A percentile compares a stretch with the other conserved stretches of the same genome.
phyloP scores from a whole-genome alignment of 192 early-diverging fungal species.

The Kappamyces sp. region DNA sequence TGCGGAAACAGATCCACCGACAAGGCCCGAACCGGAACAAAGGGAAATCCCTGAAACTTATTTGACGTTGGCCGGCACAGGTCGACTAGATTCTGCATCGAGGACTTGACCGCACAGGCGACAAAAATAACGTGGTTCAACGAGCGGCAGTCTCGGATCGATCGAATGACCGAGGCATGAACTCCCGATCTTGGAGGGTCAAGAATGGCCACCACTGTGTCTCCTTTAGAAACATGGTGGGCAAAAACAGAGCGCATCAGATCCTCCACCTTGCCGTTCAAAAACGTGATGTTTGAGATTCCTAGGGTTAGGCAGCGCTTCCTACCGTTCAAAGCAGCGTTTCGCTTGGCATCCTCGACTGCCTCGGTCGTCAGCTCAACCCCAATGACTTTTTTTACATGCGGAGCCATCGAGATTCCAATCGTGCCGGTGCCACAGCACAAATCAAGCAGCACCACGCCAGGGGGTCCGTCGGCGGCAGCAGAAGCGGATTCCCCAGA shows the following conservation, averaged over 20 bases:
- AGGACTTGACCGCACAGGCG: constrained; percentile 58
- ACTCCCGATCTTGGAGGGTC: constrained; percentile 70
- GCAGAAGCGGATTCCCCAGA: constrained; percentile 5
- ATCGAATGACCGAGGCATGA: constrained; percentile 53
- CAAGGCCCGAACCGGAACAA: constrained; percentile 51
- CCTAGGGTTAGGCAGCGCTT: constrained; percentile 6
- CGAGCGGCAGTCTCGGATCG: constrained; percentile 48
- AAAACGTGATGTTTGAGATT: constrained; percentile 55
- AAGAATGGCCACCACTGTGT: constrained; percentile 63
- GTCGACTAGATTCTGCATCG: constrained; percentile 57
- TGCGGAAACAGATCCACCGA: constrained; percentile 77
- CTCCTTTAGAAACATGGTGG: constrained; percentile 31
- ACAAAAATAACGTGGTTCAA: constrained; percentile 62
- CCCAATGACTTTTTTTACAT: constrained; percentile 65
- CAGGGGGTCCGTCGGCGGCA: constrained; percentile 14
- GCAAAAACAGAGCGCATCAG: constrained; percentile 31
- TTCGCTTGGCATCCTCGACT: constrained; percentile 66
- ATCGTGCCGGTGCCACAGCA: constrained; percentile 87
- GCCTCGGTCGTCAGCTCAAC: constrained; percentile 64
- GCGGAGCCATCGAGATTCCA: constrained; percentile 65
- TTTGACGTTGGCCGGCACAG: constrained; percentile 65
- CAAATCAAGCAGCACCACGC: constrained; percentile 57
- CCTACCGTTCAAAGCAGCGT: constrained; percentile 50
- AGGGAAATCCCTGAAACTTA: constrained; percentile 51
- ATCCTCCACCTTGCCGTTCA: constrained; percentile 59